These are phyloP conservation scores for Nannizziopsis arthrosporioides DNA, from an alignment of 2,329 filamentous ascomycete species.

Conservation along the genomic window DNA sequence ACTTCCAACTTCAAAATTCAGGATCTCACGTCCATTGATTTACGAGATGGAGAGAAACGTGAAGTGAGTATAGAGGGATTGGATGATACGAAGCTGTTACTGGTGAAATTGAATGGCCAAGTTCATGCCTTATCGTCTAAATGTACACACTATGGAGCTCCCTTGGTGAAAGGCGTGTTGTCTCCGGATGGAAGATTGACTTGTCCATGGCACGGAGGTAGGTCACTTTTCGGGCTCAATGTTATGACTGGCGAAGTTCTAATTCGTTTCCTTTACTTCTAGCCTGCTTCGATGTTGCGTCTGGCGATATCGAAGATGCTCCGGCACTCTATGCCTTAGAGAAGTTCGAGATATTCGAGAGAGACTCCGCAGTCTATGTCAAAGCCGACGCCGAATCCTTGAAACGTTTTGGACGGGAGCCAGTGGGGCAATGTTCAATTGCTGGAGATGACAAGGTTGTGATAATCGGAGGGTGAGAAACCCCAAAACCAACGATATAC, in stretches of 20 bases:
- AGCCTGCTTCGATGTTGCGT: constrained; percentile 87
- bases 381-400: constrained; percentile 66
- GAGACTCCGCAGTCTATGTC: constrained; percentile 73
- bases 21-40: constrained; percentile 58
- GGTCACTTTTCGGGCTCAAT: constrained; percentile 21
- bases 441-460: constrained; percentile 53
- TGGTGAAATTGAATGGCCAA: constrained; percentile 65
- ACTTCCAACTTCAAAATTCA: constrained; percentile 49
- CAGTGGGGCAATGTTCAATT: constrained; percentile 59
- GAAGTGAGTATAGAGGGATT: constrained; percentile 87
- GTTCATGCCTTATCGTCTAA: constrained; percentile 70
- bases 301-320: constrained; percentile 89
- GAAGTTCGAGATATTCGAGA: constrained; percentile 69
- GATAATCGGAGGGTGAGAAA: constrained; percentile 59
- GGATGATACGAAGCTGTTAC: constrained; percentile 70
- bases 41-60: constrained; percentile 71
- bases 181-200: constrained; percentile 71
- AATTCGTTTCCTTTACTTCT: neutral
- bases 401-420: constrained; percentile 61
- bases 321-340: constrained; percentile 79
- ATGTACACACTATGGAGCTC: constrained; percentile 87
- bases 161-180: constrained; percentile 73
- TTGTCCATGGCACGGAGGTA: constrained; percentile 94
- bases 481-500: neutral
- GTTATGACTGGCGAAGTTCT: neutral